Conservation (phyloP, 306 rosid genomes). For the Astragalus membranaceus region DNA sequence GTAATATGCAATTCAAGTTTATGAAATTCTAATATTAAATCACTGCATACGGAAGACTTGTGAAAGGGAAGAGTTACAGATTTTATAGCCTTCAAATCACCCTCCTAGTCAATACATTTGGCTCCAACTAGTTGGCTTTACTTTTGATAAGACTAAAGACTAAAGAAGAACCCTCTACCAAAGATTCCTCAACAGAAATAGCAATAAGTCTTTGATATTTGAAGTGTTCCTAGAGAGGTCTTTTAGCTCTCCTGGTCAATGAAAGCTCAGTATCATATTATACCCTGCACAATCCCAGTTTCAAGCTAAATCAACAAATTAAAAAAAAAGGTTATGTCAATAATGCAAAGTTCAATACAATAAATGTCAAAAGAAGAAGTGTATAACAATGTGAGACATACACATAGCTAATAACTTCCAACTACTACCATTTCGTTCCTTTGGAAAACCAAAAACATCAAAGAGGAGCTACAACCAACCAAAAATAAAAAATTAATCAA, state of each 20-base stretch:
- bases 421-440: no score
- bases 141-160: conserved; percentile 5
- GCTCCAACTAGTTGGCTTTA: conserved; percentile 29
- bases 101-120: conserved; percentile 24
- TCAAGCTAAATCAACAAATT: conserved; percentile 15
- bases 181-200: no score
- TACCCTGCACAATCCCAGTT: conserved; percentile 25
- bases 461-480: no score
- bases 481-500: no score
- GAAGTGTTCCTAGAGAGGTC: conserved; percentile 7
- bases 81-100: conserved; percentile 42
- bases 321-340: not conserved
- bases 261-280: conserved; percentile 12
- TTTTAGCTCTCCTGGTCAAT: conserved; percentile 1
- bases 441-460: conserved; percentile 17
- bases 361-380: no score
- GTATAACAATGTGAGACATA: no score
- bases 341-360: conserved; percentile 4
- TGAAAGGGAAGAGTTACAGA: not conserved
- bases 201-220: no score
- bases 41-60: not conserved
- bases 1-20: conserved; percentile 1
- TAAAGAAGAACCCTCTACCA: no score
- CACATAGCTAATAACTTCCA: no score
- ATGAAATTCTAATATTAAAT: conserved; percentile 14